phyloP scores from a whole-genome alignment of 768 basidiomycete genomes.

The Rhodosporidiobolus sp. region DNA sequence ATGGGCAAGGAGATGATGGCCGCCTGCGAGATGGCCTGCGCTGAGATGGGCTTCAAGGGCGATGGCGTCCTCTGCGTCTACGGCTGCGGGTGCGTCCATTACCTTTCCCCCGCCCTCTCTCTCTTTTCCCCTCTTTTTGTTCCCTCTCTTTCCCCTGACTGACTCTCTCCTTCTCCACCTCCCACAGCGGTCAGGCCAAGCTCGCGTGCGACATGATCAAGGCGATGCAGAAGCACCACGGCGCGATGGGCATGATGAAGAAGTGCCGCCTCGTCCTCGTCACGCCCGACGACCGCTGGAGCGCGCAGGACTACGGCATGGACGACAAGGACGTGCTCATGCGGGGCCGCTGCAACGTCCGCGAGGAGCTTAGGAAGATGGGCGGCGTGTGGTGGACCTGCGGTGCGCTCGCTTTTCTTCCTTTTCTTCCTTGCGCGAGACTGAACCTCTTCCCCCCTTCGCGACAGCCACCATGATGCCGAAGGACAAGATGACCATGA shows the following conservation, averaged over 20 bases:
- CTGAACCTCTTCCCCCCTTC: background rate
- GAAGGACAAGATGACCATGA: conserved; percentile 14
- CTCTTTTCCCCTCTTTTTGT: background rate
- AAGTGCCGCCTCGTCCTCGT: conserved; percentile 15
- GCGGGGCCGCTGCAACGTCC: background rate
- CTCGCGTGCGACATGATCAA: conserved; percentile 17
- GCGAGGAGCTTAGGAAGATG: background rate
- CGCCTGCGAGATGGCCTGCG: no score
- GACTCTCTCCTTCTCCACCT: background rate
- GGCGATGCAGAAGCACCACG: background rate
- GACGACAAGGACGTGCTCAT: background rate
- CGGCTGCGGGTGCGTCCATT: conserved; percentile 22
- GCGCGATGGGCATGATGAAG: background rate
- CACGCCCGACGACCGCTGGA: conserved; percentile 4
- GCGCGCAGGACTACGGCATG: conserved; percentile 11
- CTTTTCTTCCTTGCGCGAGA: background rate
- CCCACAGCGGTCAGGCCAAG: conserved; percentile 10
- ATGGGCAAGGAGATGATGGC: background rate
- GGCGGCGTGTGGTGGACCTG: conserved; percentile 1
- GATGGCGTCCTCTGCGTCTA: background rate
- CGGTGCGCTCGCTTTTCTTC: background rate
- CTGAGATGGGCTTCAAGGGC: conserved; percentile 5
- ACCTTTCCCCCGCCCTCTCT: no score
- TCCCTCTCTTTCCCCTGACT: background rate
- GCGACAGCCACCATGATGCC: background rate